Evolutionary conservation across 2,329 filamentous ascomycete genomes (phyloP), one percentile per base, ranked within the genome.

Genomic region (Ilyonectria mors-panacis): DNA sequence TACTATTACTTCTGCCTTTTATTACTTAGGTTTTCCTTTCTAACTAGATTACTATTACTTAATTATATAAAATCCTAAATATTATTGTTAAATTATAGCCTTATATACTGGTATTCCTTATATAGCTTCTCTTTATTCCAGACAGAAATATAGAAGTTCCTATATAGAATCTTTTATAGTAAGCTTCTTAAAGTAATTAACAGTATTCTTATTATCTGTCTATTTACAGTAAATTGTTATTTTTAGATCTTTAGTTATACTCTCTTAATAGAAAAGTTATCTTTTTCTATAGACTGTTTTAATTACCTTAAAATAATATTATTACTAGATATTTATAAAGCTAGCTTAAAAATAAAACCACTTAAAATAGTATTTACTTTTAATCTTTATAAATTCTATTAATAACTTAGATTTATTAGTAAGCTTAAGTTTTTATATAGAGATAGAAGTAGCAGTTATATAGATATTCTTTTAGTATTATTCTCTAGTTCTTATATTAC

Each of bases 351-450:
- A 67, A 54, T 63, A 65, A 58, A 73, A 67, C 59, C 63, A 64
- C 57, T 54, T 68, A 8, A 69, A 69, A 47, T 73, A 73, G 56
- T 58, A 70, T 61, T 73, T 70, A 21, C 64, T 64, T 3, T 70
- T 65, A 35, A 72, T 69, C 44, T 54, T 66, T 10, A 66, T 66
- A 30, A 59, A 48, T 17, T 65, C 69, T 13, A 54, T 60, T 7
- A 51, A 59, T 26, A 47, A 54, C 26, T 39, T 44, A 44, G 54
- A 51, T 28, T 45, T 51, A 45, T 58, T 23, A 15, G 54, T 58
- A 19, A 70, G 45, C 13, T 15, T n/a, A 51, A 72, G 63, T 33
- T 35, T 58, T 35, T 53, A n/a, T 56, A 42, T 66, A 70, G 44
- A 69, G 26, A 35, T 67, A 9, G 23, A 57, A 59, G 51, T 73